Percentiles rank a stretch among this genome's conserved stretches.
phyloP scores from a whole-genome alignment of 768 basidiomycete species.

The Symmetrospora coprosmae region DNA sequence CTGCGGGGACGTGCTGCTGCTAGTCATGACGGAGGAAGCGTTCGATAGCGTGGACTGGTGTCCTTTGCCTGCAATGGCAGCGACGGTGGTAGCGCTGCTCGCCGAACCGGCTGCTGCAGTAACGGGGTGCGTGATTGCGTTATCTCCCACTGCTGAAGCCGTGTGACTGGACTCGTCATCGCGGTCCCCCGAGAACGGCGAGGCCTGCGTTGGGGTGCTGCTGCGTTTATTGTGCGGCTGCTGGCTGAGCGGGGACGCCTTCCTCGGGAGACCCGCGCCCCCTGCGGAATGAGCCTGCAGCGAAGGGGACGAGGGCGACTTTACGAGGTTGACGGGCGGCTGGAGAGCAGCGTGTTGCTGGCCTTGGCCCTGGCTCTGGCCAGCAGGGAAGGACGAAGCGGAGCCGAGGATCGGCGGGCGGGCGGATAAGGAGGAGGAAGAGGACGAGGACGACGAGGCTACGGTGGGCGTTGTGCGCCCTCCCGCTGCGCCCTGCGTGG shows the following conservation, averaged over 20 bases:
- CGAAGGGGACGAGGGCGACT: not conserved
- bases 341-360: not conserved
- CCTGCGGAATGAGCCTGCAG: not conserved
- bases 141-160: not conserved
- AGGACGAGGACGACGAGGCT: not conserved
- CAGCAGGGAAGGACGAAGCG: not conserved
- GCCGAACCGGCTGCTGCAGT: too few species aligned
- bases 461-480: too few species aligned
- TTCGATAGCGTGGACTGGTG: not conserved
- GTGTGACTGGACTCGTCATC: conserved; percentile 6
- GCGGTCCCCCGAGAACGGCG: not conserved
- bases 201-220: conserved; percentile 6
- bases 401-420: conserved; percentile 19
- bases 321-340: not conserved
- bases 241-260: conserved; percentile 8
- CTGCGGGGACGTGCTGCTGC: not conserved
- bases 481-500: not conserved
- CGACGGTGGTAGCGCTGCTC: too few species aligned
- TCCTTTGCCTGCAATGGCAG: too few species aligned
- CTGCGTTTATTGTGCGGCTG: not conserved
- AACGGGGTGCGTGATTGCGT: too few species aligned
- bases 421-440: not conserved
- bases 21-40: conserved; percentile 16
- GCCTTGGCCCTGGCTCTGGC: not conserved
- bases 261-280: not conserved